Evolutionary conservation across 257 asterid species (phyloP).

Genomic region (Nicotiana obtusifolia): DNA sequence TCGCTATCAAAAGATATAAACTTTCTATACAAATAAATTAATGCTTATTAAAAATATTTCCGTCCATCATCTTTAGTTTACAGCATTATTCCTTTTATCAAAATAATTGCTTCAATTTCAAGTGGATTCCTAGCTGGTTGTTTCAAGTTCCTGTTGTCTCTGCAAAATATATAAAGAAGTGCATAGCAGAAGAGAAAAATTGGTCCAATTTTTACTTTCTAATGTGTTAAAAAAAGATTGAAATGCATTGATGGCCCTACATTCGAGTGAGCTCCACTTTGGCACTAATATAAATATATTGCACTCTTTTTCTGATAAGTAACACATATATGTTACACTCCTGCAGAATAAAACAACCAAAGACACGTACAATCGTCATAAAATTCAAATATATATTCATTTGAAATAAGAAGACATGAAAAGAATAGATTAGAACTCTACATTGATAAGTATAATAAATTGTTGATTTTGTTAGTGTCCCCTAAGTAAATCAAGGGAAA

Average conservation of each 20-base stretch:
- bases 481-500: conserved; percentile 2
- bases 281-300: neutral
- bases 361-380: neutral
- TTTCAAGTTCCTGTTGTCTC: neutral
- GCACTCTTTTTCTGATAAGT: neutral
- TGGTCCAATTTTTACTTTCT: neutral
- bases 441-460: neutral
- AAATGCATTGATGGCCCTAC: neutral
- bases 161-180: neutral
- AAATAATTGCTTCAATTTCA: neutral
- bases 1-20: too few species aligned
- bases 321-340: neutral
- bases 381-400: neutral
- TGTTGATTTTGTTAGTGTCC: neutral
- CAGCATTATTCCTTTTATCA: neutral
- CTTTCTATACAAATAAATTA: neutral
- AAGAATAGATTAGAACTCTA: neutral
- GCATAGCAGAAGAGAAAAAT: neutral
- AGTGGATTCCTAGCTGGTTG: neutral
- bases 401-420: neutral
- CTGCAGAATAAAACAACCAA: neutral
- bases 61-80: neutral
- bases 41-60: neutral
- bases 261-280: neutral
- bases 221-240: neutral